phyloP scores from a whole-genome alignment of 371 early-diverging fungal genomes.

The Mortierella sp. region DNA sequence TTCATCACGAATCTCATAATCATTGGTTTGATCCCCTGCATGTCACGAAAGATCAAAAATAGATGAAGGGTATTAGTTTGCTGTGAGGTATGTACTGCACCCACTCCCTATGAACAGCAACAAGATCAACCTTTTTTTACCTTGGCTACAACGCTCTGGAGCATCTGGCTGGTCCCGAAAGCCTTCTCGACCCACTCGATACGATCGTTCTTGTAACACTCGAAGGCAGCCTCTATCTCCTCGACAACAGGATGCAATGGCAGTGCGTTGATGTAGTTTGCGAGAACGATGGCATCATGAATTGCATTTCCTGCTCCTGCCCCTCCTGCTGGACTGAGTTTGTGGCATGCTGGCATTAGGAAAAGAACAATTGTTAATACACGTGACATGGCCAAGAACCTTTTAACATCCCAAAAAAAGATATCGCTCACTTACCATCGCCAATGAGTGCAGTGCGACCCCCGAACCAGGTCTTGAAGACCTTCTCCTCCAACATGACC shows the following conservation, averaged over 20 bases:
- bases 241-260: not conserved
- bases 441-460: constrained; percentile 38
- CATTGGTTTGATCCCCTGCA: not conserved
- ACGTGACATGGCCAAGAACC: too few species aligned
- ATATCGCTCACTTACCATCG: constrained; percentile 13
- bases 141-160: constrained; percentile 13
- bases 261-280: constrained; percentile 16
- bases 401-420: not conserved
- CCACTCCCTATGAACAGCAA: not conserved
- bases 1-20: not conserved
- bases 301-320: constrained; percentile 14
- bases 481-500: constrained; percentile 38
- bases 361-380: not conserved
- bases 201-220: constrained; percentile 10
- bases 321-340: constrained; percentile 15
- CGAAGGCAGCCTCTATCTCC: not conserved
- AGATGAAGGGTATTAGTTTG: not conserved
- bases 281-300: constrained; percentile 11
- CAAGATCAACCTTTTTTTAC: not conserved
- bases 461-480: constrained; percentile 35
- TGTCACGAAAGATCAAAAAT: not conserved
- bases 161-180: not conserved
- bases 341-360: not conserved
- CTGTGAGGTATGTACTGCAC: too few species aligned
- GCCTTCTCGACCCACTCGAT: not conserved